Conservation (phyloP, 1,284 basidiomycete genomes). For the Termitomyces sp. region DNA sequence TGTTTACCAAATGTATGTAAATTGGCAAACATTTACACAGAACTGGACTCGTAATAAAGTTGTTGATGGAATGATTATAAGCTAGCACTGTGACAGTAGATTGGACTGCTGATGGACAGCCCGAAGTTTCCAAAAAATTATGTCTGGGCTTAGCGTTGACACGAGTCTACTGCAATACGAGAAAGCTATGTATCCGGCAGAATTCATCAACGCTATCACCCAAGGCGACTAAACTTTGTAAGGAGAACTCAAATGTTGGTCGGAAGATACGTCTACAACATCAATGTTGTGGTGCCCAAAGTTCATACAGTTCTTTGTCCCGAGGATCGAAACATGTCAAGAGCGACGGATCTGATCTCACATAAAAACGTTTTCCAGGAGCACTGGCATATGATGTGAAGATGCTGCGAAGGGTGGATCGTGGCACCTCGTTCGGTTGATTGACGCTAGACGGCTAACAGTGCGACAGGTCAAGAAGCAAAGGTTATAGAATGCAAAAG, state of each 20-base stretch:
- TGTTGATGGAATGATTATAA: no score
- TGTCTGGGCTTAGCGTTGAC: no score
- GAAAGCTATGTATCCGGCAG: no score
- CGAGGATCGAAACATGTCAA: conserved; percentile 66
- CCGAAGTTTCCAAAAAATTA: no score
- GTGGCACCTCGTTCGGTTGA: conserved; percentile 24
- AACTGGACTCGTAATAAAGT: no score
- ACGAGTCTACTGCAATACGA: no score
- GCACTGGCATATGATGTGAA: conserved; percentile 24
- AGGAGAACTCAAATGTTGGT: not conserved
- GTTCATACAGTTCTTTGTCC: conserved; percentile 67
- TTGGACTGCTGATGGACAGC: no score
- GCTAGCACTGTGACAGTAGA: no score
- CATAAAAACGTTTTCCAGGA: conserved; percentile 35
- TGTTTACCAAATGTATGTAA: no score
- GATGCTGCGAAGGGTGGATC: conserved; percentile 24
- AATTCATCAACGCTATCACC: not conserved
- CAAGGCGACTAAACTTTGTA: not conserved
- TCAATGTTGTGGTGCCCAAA: conserved; percentile 58
- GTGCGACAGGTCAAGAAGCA: not conserved
- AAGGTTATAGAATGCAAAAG: not conserved
- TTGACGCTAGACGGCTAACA: conserved; percentile 14
- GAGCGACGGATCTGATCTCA: conserved; percentile 60
- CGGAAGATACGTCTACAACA: not conserved
- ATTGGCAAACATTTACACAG: no score